phyloP scores from a whole-genome alignment of 2,329 filamentous ascomycete species.

The Botryotinia globosa region DNA sequence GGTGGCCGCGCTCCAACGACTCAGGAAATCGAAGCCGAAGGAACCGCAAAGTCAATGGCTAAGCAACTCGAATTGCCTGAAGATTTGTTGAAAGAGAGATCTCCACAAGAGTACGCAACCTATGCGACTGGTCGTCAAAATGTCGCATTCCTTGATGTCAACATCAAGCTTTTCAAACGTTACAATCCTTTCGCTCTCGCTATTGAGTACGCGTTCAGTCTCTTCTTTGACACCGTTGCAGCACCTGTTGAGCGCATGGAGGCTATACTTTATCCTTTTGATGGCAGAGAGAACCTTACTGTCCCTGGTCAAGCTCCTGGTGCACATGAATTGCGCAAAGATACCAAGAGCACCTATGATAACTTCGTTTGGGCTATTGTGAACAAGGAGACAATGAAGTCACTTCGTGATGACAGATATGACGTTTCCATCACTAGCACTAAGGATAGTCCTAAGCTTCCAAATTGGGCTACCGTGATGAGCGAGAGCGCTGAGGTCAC shows the following conservation, averaged over 20 bases:
- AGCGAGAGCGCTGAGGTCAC: conserved; percentile 95
- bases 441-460: conserved; percentile 88
- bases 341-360: conserved; percentile 71
- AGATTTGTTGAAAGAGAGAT: conserved; percentile 76
- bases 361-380: conserved; percentile 93
- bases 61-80: conserved; percentile 46
- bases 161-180: conserved; percentile 34
- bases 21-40: conserved; percentile 46
- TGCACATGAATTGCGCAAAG: conserved; percentile 53
- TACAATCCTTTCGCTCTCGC: conserved; percentile 35
- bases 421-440: conserved; percentile 90
- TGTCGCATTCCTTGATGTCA: conserved; percentile 84
- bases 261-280: conserved; percentile 80
- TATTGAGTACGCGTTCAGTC: conserved; percentile 67
- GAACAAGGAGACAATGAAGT: conserved; percentile 91
- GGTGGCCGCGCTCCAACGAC: conserved; percentile 49
- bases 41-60: conserved; percentile 41
- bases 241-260: conserved; percentile 71
- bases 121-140: conserved; percentile 94
- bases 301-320: conserved; percentile 63
- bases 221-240: conserved; percentile 77
- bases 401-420: conserved; percentile 86
- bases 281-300: conserved; percentile 81
- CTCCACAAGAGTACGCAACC: conserved; percentile 77
- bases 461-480: conserved; percentile 90